These are phyloP conservation scores for Sphaceloma murrayae DNA, from an alignment of 2,329 filamentous ascomycete species.

Conservation along the genomic window DNA sequence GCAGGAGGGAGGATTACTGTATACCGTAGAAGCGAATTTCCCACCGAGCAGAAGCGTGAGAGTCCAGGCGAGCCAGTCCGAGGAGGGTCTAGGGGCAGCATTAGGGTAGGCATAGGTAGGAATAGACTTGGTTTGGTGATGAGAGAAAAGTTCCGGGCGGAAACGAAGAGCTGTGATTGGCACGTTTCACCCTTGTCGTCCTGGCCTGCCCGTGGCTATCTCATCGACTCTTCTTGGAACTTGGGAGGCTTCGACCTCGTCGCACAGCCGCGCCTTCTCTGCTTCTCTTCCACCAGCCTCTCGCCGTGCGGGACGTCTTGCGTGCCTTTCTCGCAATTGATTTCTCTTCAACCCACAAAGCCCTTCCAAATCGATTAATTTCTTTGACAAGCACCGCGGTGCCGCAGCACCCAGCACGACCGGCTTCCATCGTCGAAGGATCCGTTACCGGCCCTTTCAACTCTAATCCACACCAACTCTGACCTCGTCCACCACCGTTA, in stretches of 20 bases:
- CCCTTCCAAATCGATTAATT: too few species aligned
- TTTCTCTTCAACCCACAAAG: too few species aligned
- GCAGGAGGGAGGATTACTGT: too few species aligned
- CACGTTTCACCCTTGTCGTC: background rate
- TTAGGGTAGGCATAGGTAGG: too few species aligned
- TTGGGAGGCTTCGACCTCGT: background rate
- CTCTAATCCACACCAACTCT: background rate
- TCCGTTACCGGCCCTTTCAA: background rate
- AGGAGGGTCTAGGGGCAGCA: background rate
- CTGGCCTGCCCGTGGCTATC: background rate
- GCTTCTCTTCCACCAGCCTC: slow-evolving; percentile 7
- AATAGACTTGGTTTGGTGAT: too few species aligned
- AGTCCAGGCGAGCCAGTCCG: background rate
- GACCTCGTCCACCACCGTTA: slow-evolving; percentile 10
- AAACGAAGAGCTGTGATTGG: background rate
- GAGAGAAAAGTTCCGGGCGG: background rate
- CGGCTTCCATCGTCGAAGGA: too few species aligned
- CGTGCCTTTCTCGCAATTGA: slow-evolving; percentile 8
- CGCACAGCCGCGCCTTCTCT: slow-evolving; percentile 5
- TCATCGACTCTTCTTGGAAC: too few species aligned
- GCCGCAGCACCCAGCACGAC: too few species aligned
- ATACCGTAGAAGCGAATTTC: background rate
- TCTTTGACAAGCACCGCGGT: too few species aligned
- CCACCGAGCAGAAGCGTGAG: background rate
- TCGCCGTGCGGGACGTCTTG: background rate